Base-by-base conservation (phyloP, 768 basidiomycete genomes). In the Tylopilus balloui region DNA sequence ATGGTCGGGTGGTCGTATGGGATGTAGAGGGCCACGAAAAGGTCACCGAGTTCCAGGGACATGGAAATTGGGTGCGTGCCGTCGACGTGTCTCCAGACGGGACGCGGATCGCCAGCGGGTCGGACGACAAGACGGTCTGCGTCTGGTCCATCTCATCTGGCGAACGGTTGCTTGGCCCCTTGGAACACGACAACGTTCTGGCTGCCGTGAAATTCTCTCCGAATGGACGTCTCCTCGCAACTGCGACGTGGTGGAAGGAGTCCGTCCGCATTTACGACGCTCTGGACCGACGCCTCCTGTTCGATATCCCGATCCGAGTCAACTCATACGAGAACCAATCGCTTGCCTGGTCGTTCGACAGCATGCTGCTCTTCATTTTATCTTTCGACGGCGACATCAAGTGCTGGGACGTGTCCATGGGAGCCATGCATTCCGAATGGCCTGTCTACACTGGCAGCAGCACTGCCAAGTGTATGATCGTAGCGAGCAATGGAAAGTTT, bases 71-170 rank as follows among this genome's bases (percentile, higher is more conserved):
- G 53, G 53, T 54, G 51, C 53, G 53, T 43, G 52, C 53, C 17
- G 50, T 60, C 5, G 59, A 60, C 25, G 8, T 60, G 15, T 60
- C 59, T 14, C 47, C 42, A 4, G 55, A 60, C 14, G 21, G 3
- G 39, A 49, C 39, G 6, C 42, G 14, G 15, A 36, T 60, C 1
- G 55, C 40, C 27, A 47, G 42, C 4, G 59, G 51, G 1, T 57
- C 56, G 6, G 51, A 48, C n/a, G 56, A 57, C 41, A 41, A 21
- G 32, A 49, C 34, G 14, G 47, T 35, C 12, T 47, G 55, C n/a
- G 31, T 57, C 10, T 52, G 51, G 50, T 48, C 45, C n/a, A 15
- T 59, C 21, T 15, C 6, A 3, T 45, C 49, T 28, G 49, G 51
- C 6, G n/a, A 59, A 28, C 38, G 32, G 17, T 12, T 55, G 4